Base-by-base conservation (phyloP, 2,329 filamentous ascomycete genomes). In the Colletotrichum siamense region DNA sequence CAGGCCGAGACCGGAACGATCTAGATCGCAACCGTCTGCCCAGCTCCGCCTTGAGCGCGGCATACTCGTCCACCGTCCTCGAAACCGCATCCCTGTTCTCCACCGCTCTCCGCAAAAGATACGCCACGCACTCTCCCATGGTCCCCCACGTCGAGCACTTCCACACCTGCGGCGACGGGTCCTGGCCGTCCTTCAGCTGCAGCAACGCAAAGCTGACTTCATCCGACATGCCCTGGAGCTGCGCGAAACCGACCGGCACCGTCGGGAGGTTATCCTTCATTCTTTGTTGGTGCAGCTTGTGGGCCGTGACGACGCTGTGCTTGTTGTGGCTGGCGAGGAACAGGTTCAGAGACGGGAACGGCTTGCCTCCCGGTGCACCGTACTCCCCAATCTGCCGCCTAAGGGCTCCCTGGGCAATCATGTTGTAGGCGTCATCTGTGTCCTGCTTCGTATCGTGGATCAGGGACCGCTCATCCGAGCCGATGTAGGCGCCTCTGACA, bases 271-370 rank as follows among this genome's bases (percentile, higher is more conserved):
- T 85, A 9, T 76, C 86, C 79, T 88, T 88, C 74, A 90, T 86
- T 34, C 93, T 84, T 18, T 85, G 86, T 28, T 89, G 89, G 16
- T 90, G 90, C 68, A 86, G 88, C 30, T 88, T 86, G 16, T 98
- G 93, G 7, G 94, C 95, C 59, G 90, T 90, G 67, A 91, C 57
- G 15, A 73, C 71, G 55, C 71, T 73, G 28, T 55, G 57, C 65
- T 63, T 90, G 82, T 98, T 98, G 86, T 98, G 96, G 3, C 94
- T 94, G 12, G 96, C 96, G n/a, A 98, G 88, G 30, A 98, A 92
- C 26, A 98, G 81, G 79, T 88, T 88, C 12, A 93, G 65, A 1
- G 71, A 89, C 4, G 84, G 83, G 1, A 93, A 93, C 81, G 93
- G 94, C 71, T 76, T 85, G 85, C 79, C 85, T 3, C 36, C 71